These are phyloP conservation scores for Penicillium sp. DNA, from an alignment of 2,329 filamentous ascomycete species.

Conservation along the genomic window DNA sequence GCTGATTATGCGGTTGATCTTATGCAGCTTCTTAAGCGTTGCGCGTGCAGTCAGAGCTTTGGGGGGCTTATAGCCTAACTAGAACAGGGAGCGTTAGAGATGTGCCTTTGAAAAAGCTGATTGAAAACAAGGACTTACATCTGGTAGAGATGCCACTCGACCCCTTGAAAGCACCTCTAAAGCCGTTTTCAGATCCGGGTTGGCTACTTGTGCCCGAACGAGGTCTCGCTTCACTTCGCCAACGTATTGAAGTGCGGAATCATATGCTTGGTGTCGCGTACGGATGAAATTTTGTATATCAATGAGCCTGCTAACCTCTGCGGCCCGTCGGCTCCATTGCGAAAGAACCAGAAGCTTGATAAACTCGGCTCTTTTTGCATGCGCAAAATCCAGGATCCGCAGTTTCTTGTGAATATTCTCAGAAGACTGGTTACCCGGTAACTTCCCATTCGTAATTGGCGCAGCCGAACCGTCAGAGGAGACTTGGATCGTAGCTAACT, in stretches of 20 bases:
- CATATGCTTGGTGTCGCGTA: slow-evolving; percentile 58
- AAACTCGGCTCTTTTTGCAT: slow-evolving; percentile 77
- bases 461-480: slow-evolving; percentile 36
- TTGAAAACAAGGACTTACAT: slow-evolving; percentile 51
- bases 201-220: slow-evolving; percentile 69
- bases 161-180: slow-evolving; percentile 78
- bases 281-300: slow-evolving; percentile 76
- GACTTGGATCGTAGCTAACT: slow-evolving; percentile 65
- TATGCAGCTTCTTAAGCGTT: slow-evolving; percentile 68
- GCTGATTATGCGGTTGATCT: slow-evolving; percentile 77
- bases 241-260: slow-evolving; percentile 58
- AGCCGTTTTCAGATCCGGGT: slow-evolving; percentile 86
- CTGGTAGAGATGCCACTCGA: slow-evolving; percentile 71
- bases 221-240: slow-evolving; percentile 70
- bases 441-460: slow-evolving; percentile 26
- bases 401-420: slow-evolving; percentile 74
- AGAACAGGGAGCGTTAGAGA: slow-evolving; percentile 19
- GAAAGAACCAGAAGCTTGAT: slow-evolving; percentile 88
- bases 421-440: slow-evolving; percentile 34
- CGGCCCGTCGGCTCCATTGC: slow-evolving; percentile 78
- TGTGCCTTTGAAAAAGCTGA: neutral
- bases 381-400: slow-evolving; percentile 68
- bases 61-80: slow-evolving; percentile 73
- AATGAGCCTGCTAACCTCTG: slow-evolving; percentile 79
- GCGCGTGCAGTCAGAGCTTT: slow-evolving; percentile 66